Conservation (phyloP, 2,329 filamentous ascomycete genomes). For the Aspergillus thermomutatus region DNA sequence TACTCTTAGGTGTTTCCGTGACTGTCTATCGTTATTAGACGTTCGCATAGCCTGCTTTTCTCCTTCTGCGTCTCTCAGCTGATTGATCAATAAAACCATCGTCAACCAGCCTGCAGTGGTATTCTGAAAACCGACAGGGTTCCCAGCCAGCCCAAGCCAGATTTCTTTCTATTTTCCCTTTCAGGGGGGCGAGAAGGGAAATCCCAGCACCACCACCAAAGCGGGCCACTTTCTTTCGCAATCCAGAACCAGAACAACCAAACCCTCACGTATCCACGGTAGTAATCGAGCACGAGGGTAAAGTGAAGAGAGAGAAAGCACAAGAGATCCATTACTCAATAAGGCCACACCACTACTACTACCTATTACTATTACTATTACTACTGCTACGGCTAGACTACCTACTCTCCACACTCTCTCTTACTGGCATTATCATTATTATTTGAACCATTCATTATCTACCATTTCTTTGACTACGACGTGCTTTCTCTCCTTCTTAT, state of each 20-base stretch:
- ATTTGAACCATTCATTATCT: neutral
- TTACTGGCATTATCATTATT: neutral
- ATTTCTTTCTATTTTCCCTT: neutral
- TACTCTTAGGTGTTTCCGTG: neutral
- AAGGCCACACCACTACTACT: no score
- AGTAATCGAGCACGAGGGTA: neutral
- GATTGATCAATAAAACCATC: neutral
- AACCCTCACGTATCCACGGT: neutral
- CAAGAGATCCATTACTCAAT: neutral
- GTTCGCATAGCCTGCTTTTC: neutral
- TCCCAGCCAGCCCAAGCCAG: neutral
- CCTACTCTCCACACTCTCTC: neutral
- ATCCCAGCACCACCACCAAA: neutral
- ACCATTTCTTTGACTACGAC: neutral
- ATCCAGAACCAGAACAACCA: neutral
- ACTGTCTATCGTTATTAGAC: neutral
- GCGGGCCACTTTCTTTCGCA: neutral
- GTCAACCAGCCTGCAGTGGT: neutral
- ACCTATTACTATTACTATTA: neutral
- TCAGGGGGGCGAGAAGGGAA: neutral
- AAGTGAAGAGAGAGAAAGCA: neutral
- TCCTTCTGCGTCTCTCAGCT: neutral
- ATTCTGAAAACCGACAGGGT: neutral
- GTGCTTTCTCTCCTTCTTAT: neutral
- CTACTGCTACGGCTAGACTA: neutral